Percentiles rank a stretch among this genome's conserved stretches.
These are phyloP conservation scores for Trichoderma sp. DNA, from an alignment of 2,329 filamentous ascomycete species.

Conservation along the genomic window DNA sequence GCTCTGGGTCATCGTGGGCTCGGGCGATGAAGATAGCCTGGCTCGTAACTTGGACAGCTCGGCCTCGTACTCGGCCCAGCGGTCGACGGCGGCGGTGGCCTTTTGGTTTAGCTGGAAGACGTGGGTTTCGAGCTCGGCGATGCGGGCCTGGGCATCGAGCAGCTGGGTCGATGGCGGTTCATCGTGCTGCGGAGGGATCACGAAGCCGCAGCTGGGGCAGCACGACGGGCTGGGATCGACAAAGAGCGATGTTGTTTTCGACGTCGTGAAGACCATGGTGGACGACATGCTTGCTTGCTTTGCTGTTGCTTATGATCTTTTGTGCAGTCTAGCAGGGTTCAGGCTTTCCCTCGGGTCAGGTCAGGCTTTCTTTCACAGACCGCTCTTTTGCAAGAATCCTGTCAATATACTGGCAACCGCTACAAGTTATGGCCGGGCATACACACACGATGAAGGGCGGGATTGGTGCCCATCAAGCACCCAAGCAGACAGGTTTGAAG, in stretches of 20 bases:
- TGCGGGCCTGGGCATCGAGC: conserved; percentile 58
- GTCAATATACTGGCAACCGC: not conserved
- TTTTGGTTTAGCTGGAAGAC: conserved; percentile 71
- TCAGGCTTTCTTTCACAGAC: not conserved
- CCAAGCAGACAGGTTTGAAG: not conserved
- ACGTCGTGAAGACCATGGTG: conserved; percentile 35
- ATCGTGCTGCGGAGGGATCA: conserved; percentile 34
- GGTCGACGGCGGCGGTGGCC: conserved; percentile 63
- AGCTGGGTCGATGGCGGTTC: conserved; percentile 47
- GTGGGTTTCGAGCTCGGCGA: conserved; percentile 70
- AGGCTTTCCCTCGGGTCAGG: not conserved
- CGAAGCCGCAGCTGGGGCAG: conserved; percentile 55
- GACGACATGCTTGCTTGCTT: conserved; percentile 25
- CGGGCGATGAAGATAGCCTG: conserved; percentile 28
- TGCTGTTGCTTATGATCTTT: not conserved
- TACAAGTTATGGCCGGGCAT: not conserved
- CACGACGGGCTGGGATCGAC: conserved; percentile 35
- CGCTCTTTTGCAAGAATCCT: not conserved
- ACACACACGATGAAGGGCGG: not conserved
- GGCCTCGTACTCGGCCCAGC: conserved; percentile 79
- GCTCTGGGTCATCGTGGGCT: conserved; percentile 28
- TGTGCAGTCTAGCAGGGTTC: not conserved
- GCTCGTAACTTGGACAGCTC: conserved; percentile 64
- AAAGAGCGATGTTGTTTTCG: conserved; percentile 28
- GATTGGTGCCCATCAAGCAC: not conserved